A percentile compares a stretch with the other conserved stretches of the same genome.
Evolutionary conservation across 306 rosid species (phyloP).

Genomic region (Ormosia emarginata): DNA sequence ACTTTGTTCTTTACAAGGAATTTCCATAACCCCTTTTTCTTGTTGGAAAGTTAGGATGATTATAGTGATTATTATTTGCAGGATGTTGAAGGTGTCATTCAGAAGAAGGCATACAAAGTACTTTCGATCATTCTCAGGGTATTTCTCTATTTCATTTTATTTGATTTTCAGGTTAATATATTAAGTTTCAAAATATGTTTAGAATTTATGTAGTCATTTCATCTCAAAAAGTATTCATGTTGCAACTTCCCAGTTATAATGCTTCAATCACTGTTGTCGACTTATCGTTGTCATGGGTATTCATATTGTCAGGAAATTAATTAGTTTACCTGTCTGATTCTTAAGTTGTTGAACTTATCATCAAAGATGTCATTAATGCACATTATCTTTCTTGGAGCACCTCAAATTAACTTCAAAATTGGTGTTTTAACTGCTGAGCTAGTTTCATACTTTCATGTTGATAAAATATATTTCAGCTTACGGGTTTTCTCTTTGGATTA

Average conservation of each 20-base stretch:
- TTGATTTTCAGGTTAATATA: constrained; percentile 1
- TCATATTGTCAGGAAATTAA: neutral
- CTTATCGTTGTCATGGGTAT: neutral
- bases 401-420: neutral
- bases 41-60: no score
- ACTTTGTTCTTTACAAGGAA: no score
- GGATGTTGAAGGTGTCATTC: constrained; percentile 67
- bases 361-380: neutral
- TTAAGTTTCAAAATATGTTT: neutral
- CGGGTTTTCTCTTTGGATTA: constrained; percentile 19
- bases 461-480: constrained; percentile 16
- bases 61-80: no score
- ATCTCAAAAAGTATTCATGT: neutral
- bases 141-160: constrained; percentile 16
- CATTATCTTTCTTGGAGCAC: neutral
- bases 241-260: neutral
- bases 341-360: neutral
- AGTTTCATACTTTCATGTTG: neutral
- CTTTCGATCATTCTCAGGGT: constrained; percentile 80
- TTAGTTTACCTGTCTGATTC: neutral
- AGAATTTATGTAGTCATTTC: no score
- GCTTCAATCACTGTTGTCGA: neutral
- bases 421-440: neutral
- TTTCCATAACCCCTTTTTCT: no score
- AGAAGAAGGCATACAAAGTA: constrained; percentile 94